Conservation (phyloP, 208 protist species). For the Leishmania tarentolae region DNA sequence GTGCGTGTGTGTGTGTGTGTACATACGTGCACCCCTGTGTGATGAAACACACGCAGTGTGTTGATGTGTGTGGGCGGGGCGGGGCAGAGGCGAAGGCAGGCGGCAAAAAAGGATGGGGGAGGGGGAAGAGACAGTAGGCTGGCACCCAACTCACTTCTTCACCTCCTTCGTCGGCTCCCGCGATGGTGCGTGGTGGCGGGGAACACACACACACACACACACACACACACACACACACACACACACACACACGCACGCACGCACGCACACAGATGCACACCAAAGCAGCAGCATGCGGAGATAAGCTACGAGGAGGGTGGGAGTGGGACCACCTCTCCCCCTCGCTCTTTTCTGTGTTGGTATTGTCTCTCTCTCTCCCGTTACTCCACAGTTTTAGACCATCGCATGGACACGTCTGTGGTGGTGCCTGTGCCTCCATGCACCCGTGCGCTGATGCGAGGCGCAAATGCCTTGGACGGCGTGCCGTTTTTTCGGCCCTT, state of each 20-base stretch:
- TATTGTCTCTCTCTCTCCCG: background rate
- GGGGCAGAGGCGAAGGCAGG: background rate
- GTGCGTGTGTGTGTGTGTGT: background rate
- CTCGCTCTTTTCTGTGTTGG: background rate
- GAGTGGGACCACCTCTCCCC: background rate
- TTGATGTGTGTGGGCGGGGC: background rate
- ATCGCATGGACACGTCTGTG: background rate
- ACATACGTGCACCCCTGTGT: background rate
- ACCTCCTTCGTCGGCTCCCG: background rate
- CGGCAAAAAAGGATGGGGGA: background rate
- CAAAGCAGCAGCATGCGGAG: background rate
- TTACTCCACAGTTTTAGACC: background rate
- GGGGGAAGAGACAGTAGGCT: background rate
- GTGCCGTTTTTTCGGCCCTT: background rate
- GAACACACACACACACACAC: background rate
- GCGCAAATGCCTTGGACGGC: no score
- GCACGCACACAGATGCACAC: no score
- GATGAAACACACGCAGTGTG: background rate
- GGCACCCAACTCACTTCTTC: background rate
- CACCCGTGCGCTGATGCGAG: background rate
- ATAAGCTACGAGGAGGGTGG: background rate
- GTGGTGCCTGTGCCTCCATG: background rate
- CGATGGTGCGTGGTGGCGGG: background rate
- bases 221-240: background rate
- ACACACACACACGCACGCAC: background rate